phyloP scores from a whole-genome alignment of 108 stramenopile species.

The Schizochytrium sp. region DNA sequence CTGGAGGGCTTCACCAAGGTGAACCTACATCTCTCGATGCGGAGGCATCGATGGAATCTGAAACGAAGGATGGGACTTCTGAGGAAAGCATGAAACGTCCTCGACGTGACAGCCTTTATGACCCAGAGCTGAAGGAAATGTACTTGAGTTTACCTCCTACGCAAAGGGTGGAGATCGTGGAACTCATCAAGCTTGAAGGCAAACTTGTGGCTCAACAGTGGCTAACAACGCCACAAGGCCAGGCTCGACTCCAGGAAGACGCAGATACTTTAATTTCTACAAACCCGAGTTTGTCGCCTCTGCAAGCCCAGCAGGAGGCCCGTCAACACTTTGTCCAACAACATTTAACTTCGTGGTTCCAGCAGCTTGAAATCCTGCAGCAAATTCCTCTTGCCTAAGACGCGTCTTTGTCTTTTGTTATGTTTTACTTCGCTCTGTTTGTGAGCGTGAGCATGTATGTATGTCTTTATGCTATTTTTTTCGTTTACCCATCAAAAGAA shows the following conservation, averaged over 20 bases:
- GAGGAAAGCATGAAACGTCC: not conserved
- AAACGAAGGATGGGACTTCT: not conserved
- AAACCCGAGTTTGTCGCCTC: not conserved
- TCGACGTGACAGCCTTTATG: conserved; percentile 3
- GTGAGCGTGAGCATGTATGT: too few species aligned
- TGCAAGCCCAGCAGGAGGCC: conserved; percentile 32
- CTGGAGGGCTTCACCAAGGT: too few species aligned
- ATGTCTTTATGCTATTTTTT: too few species aligned
- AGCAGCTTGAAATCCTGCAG: conserved; percentile 10
- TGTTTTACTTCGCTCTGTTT: too few species aligned
- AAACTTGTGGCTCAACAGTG: conserved; percentile 42
- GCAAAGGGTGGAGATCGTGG: conserved; percentile 30
- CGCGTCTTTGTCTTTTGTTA: too few species aligned
- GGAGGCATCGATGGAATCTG: not conserved
- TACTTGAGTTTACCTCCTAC: not conserved
- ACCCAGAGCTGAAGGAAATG: conserved; percentile 11
- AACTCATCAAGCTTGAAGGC: conserved; percentile 29
- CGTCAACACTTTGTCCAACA: not conserved
- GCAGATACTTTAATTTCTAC: not conserved
- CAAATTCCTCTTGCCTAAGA: too few species aligned
- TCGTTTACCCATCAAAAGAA: too few species aligned
- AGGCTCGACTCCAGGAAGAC: not conserved
- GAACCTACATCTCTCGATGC: not conserved
- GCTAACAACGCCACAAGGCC: conserved; percentile 10
- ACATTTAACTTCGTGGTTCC: conserved; percentile 27